Evolutionary conservation across 108 stramenopile species (phyloP).

Genomic region (Discostella pseudostelligera): DNA sequence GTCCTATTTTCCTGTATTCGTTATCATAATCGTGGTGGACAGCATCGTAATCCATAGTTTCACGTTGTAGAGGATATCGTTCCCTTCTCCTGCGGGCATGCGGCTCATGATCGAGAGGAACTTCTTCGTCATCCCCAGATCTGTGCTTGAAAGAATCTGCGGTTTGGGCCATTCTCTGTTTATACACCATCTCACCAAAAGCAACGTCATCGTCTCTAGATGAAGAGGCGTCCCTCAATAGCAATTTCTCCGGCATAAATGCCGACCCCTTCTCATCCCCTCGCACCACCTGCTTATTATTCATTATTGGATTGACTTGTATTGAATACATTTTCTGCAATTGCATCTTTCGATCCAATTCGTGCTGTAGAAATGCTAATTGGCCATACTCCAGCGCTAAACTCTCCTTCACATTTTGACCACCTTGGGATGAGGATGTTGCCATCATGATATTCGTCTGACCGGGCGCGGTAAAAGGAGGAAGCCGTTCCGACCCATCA

Average conservation of each 20-base stretch:
- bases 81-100: background rate
- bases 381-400: slow-evolving; percentile 24
- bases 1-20: background rate
- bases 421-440: background rate
- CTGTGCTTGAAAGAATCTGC: background rate
- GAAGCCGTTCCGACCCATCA: background rate
- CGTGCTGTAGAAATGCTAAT: slow-evolving; percentile 27
- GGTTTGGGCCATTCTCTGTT: slow-evolving; percentile 23
- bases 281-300: no score
- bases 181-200: slow-evolving; percentile 26
- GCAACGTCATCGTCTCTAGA: slow-evolving; percentile 19
- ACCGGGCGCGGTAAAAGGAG: background rate
- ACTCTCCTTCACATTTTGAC: background rate
- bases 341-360: slow-evolving; percentile 26
- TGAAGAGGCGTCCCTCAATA: slow-evolving; percentile 4
- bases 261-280: background rate
- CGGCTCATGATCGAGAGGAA: background rate
- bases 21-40: background rate
- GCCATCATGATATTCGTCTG: background rate
- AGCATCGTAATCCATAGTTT: no score
- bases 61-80: background rate
- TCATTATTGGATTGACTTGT: slow-evolving; percentile 31
- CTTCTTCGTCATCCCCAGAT: background rate
- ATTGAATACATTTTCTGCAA: slow-evolving; percentile 23
- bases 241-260: background rate